Conservation (phyloP, 257 asterid genomes). For the Nemophila menziesii region DNA sequence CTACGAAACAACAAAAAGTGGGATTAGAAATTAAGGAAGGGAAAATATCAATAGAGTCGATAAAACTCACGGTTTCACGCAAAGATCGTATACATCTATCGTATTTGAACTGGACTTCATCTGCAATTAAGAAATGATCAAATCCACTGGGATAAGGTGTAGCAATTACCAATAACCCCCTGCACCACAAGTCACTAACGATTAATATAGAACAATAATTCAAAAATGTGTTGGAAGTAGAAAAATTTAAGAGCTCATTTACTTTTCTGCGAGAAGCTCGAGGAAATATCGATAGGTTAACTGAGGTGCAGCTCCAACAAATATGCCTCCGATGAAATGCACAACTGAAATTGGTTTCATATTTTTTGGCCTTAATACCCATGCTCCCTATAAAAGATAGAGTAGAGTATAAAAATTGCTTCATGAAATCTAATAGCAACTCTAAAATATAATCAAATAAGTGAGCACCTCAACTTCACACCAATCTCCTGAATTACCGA, state of each 20-base stretch:
- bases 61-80: slow-evolving; percentile 51
- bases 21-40: slow-evolving; percentile 9
- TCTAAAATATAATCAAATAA: not conserved
- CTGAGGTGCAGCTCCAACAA: slow-evolving; percentile 99
- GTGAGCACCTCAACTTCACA: slow-evolving; percentile 56
- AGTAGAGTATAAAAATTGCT: not conserved
- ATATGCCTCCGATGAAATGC: slow-evolving; percentile 89
- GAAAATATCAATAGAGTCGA: slow-evolving; percentile 3
- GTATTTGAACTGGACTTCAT: slow-evolving; percentile 81
- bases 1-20: slow-evolving; percentile 26
- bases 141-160: slow-evolving; percentile 96
- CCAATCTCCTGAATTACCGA: slow-evolving; percentile 70
- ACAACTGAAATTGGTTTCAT: slow-evolving; percentile 39
- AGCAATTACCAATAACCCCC: slow-evolving; percentile 80
- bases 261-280: slow-evolving; percentile 83
- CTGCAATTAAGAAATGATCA: slow-evolving; percentile 88
- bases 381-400: slow-evolving; percentile 54
- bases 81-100: slow-evolving; percentile 75
- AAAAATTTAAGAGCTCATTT: slow-evolving; percentile 11
- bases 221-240: not conserved
- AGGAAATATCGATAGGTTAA: slow-evolving; percentile 83
- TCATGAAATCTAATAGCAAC: not conserved
- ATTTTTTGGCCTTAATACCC: slow-evolving; percentile 72
- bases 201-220: too few relatives aligned
- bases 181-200: slow-evolving; percentile 36